Evolutionary conservation across 2,329 filamentous ascomycete species (phyloP).

Genomic region (Albifimbria verrucaria): DNA sequence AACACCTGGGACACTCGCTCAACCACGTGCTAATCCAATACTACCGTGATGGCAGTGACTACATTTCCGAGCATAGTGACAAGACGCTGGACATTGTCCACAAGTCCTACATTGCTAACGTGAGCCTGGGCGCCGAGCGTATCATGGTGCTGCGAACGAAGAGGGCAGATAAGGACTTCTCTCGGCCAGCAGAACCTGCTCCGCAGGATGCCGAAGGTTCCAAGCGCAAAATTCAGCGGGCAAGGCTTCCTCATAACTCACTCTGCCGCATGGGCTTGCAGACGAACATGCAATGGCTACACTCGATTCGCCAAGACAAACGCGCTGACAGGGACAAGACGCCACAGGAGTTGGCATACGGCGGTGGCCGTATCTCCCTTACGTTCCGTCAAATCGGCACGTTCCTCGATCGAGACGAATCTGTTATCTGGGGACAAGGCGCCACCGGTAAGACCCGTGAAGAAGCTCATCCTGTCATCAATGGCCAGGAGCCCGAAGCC

Average conservation of each 20-base stretch:
- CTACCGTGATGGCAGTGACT: constrained; percentile 85
- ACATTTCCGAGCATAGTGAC: constrained; percentile 95
- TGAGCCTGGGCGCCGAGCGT: constrained; percentile 87
- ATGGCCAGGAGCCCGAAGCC: constrained; percentile 64
- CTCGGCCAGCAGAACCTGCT: constrained; percentile 11
- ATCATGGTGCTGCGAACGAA: constrained; percentile 89
- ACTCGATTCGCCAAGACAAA: constrained; percentile 89
- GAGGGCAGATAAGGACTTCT: constrained; percentile 46
- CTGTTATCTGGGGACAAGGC: constrained; percentile 87
- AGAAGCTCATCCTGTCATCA: constrained; percentile 61
- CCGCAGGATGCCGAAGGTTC: constrained; percentile 10
- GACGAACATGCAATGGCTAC: constrained; percentile 86
- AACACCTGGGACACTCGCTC: constrained; percentile 70
- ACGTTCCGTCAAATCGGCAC: constrained; percentile 91
- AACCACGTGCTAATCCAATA: constrained; percentile 94
- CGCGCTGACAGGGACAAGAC: constrained; percentile 65
- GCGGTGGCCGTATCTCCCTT: constrained; percentile 79
- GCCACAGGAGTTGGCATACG: constrained; percentile 65
- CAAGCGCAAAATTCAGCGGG: constrained; percentile 60
- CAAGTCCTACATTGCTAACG: constrained; percentile 82
- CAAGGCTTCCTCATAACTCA: constrained; percentile 81
- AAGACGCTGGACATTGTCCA: constrained; percentile 90
- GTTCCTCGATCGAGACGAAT: constrained; percentile 64
- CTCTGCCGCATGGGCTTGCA: constrained; percentile 76
- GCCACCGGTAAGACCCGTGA: constrained; percentile 65